phyloP scores from a whole-genome alignment of 352 stramenopile genomes.

The Phytophthora tubulina region DNA sequence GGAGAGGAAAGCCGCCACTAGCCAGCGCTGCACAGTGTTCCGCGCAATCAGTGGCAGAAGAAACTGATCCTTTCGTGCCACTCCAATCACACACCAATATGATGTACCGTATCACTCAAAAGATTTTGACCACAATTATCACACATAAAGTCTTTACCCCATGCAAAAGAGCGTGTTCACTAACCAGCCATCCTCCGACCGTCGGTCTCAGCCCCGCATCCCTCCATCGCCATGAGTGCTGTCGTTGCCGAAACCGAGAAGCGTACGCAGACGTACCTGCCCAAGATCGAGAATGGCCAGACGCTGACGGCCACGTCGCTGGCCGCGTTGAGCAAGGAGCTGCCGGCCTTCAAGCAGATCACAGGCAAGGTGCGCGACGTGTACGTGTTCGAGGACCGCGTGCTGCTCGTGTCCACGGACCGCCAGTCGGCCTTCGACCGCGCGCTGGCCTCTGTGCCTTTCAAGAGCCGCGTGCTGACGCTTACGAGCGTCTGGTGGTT shows the following conservation, averaged over 20 bases:
- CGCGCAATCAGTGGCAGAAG: not conserved
- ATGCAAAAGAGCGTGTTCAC: slow-evolving; percentile 18
- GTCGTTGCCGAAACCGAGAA: slow-evolving; percentile 60
- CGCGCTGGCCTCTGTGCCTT: slow-evolving; percentile 95
- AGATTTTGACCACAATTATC: not conserved
- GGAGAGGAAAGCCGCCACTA: slow-evolving; percentile 13
- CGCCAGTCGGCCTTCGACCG: slow-evolving; percentile 99
- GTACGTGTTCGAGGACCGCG: slow-evolving; percentile 87
- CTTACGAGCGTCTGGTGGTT: slow-evolving; percentile 97
- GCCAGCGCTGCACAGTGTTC: slow-evolving; percentile 11
- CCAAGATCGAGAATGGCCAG: slow-evolving; percentile 56
- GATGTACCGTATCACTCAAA: not conserved
- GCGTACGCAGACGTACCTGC: slow-evolving; percentile 77
- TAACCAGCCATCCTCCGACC: slow-evolving; percentile 22
- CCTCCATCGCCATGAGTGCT: slow-evolving; percentile 47
- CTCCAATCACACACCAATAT: slow-evolving; percentile 2
- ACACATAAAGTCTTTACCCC: not conserved
- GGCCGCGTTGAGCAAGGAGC: slow-evolving; percentile 37
- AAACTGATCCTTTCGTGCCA: slow-evolving; percentile 5
- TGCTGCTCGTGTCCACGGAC: slow-evolving; percentile 99
- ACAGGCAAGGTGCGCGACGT: slow-evolving; percentile 93
- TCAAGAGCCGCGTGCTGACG: slow-evolving; percentile 98
- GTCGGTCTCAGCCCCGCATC: not conserved
- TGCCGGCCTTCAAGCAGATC: slow-evolving; percentile 68
- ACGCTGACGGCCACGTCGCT: slow-evolving; percentile 72